Base-by-base conservation (phyloP, 2,329 filamentous ascomycete genomes). In the Fusarium anthophilum region DNA sequence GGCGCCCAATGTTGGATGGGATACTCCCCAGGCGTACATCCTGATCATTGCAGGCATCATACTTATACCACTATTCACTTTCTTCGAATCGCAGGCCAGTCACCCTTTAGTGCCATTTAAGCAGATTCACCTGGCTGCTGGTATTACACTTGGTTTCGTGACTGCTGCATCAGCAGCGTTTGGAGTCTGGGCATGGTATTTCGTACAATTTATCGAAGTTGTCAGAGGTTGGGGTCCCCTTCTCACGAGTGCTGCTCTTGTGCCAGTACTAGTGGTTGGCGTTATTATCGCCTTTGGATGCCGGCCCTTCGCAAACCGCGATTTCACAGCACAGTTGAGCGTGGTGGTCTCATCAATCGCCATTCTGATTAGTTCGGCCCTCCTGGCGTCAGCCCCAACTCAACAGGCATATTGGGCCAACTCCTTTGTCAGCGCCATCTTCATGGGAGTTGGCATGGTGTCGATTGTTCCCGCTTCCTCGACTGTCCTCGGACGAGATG, bases 131-230 rank as follows among this genome's bases (percentile, higher is more conserved):
- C 55, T 64, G 15, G 53, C 73, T 30, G 64, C 77, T 48, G 65
- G 54, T 14, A 41, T 70, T 5, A 64, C 69, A 10, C 55, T 79
- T 38, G 72, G 71, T 14, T 79, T 77, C 24, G 54, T 67, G 8
- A 59, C 67, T 44, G 61, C 73, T 15, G 70, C 62, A 41, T 79
- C 69, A 64, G 76, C 69, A 20, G 70, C 72, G 12, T 79, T 79
- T 58, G 75, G 69, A 7, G 58, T 79, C 8, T 79, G 77, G 77
- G 53, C 72, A 22, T 79, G 77, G 77, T 77, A 79, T 57, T 70
- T 76, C 28, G 59, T 70, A 28, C 77, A 75, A 37, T 72, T 78
- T n/a, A 51, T 78, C 9, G 73, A 77, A 51, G 69, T 70, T 17
- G 10, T 79, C 18, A 71, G 77, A 54, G 74, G 60, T 30, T 79